phyloP scores from a whole-genome alignment of 148 eudicot species.

The Oxyria digyna region DNA sequence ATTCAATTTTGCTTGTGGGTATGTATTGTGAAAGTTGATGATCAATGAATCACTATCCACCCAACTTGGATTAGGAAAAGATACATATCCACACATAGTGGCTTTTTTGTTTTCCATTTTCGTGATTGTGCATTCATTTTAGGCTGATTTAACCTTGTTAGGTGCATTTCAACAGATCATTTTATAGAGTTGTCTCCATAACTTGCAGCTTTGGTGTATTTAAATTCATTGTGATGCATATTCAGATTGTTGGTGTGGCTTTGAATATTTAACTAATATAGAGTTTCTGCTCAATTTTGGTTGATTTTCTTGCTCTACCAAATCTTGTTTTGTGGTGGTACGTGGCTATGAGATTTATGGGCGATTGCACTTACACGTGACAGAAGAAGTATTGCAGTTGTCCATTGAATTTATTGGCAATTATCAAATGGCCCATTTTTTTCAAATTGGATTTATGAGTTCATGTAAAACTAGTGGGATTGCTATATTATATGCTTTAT shows the following conservation, averaged over 20 bases:
- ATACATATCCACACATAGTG: conserved; percentile 3
- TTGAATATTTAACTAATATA: background rate
- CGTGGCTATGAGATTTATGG: background rate
- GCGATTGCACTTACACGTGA: conserved; percentile 3
- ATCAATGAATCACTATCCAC: background rate
- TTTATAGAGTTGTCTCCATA: background rate
- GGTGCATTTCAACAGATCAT: background rate
- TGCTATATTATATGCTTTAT: background rate
- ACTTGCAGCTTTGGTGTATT: background rate
- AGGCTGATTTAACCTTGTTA: background rate
- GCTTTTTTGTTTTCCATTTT: background rate
- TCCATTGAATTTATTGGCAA: background rate
- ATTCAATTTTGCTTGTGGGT: background rate
- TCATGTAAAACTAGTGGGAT: background rate
- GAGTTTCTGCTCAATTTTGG: background rate
- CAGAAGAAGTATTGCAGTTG: background rate
- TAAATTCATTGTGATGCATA: background rate
- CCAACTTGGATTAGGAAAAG: background rate
- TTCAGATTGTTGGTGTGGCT: background rate
- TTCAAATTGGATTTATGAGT: no score
- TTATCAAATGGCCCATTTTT: background rate
- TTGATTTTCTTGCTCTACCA: background rate
- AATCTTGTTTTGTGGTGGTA: conserved; percentile 2
- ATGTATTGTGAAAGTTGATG: background rate
- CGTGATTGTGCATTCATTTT: background rate